A percentile compares a stretch with the other conserved stretches of the same genome.
These are phyloP conservation scores for Ogataea trehalophila DNA, from an alignment of 805 yeast species.

Conservation along the genomic window DNA sequence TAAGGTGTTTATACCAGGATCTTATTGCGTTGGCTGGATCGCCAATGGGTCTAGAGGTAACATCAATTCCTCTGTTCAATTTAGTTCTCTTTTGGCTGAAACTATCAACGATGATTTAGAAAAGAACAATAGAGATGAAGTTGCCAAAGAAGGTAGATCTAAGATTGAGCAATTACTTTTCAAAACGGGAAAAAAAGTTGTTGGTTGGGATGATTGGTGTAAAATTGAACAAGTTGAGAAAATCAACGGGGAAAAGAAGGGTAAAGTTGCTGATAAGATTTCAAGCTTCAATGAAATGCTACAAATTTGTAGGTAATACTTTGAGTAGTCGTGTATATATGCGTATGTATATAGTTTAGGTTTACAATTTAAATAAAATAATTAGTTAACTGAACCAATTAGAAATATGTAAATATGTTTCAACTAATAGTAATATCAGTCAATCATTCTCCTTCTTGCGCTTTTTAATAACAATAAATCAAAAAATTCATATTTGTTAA, in stretches of 20 bases:
- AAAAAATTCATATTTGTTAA: too few relatives aligned
- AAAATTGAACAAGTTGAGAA: conserved; percentile 51
- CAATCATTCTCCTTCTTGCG: too few relatives aligned
- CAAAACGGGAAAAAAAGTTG: conserved; percentile 23
- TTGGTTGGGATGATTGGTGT: conserved; percentile 67
- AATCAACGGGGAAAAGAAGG: conserved; percentile 39
- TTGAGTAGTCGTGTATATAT: too few relatives aligned
- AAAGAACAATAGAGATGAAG: not conserved
- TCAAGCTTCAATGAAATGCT: conserved; percentile 46
- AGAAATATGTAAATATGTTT: too few relatives aligned
- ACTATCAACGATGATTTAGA: conserved; percentile 48
- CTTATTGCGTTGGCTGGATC: conserved; percentile 90
- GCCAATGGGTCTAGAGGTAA: conserved; percentile 84
- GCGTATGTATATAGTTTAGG: not conserved
- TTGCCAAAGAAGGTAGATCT: conserved; percentile 28
- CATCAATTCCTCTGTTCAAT: conserved; percentile 86
- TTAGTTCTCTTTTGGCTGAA: conserved; percentile 71
- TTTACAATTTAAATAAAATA: not conserved
- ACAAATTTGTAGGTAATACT: conserved; percentile 8
- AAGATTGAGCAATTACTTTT: conserved; percentile 21
- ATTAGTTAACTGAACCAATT: too few relatives aligned
- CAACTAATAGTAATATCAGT: too few relatives aligned
- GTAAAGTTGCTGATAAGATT: conserved; percentile 58
- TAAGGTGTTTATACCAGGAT: conserved; percentile 34
- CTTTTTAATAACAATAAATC: too few relatives aligned